Evolutionary conservation across 1,284 basidiomycete species (phyloP), one percentile per base, ranked within the genome.

Genomic region (Puccinia horiana): DNA sequence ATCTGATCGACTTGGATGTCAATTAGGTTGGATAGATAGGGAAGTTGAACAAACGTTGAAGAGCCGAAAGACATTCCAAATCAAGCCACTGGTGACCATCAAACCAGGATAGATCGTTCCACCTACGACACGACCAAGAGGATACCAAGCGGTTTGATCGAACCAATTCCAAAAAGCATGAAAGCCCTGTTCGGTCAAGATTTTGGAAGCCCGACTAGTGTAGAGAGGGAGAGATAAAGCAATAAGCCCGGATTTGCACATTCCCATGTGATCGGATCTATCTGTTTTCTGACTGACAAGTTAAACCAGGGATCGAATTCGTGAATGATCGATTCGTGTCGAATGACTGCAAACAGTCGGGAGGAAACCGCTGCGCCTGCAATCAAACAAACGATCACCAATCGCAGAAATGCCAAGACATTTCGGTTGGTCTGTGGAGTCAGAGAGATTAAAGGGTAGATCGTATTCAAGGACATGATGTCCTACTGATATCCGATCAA

Each of bases 121-220:
- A 80, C 97, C 97, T 63, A 98, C 96, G 73, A 97, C 95, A 86
- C 97, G 93, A 70, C 97, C 97, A 1, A 99, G 92, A 18, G 97
- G 97, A 87, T 99, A 99, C 97, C 88, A 88, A 4, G 86, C 96
- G 6, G 97, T 97, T 47, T 96, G 95, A 88, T 99, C 97, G 87
- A 99, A 99, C 97, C 97, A 99, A 87, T 99, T 99, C 96, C 94
- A 99, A 88, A 96, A 99, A 91, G 95, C 94, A 89, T 96, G 95
- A 89, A 98, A 97, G n/a, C 95, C 95, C 85, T 96, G 90, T 35
- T 93, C 90, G 32, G 94, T 93, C 58, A 98, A 89, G 5, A 97
- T 92, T 85, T 90, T 91, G 1, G 95, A 96, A 69, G 95, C 95
- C 69, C 95, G 94, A 88, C 94, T 95, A 80, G 12, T n/a, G n/a